phyloP scores from a whole-genome alignment of 495 filamentous ascomycete species.

The Penicillium atrosanguineum region DNA sequence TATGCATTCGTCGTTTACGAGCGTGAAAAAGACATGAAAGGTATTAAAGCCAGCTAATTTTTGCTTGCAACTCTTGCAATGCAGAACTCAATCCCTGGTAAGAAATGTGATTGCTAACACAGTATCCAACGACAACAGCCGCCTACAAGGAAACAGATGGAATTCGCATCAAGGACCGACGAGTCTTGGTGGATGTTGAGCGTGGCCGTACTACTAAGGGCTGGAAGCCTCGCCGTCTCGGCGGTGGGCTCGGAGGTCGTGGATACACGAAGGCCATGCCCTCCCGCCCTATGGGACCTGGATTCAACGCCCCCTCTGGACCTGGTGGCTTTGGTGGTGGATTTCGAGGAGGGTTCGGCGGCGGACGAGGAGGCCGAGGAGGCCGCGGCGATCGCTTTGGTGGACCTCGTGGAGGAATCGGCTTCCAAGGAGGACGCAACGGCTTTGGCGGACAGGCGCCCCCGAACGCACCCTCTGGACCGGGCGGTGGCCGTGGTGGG shows the following conservation, averaged over 20 bases:
- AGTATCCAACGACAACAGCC: slow-evolving; percentile 44
- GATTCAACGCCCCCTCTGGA: slow-evolving; percentile 60
- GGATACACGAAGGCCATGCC: slow-evolving; percentile 85
- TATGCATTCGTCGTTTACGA: slow-evolving; percentile 98
- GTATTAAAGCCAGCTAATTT: slow-evolving; percentile 52
- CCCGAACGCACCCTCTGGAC: slow-evolving; percentile 76
- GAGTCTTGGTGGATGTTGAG: slow-evolving; percentile 93
- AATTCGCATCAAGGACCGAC: slow-evolving; percentile 86
- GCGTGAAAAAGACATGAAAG: slow-evolving; percentile 98
- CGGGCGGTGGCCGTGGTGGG: slow-evolving; percentile 62
- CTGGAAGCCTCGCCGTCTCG: slow-evolving; percentile 90
- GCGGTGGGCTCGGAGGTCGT: slow-evolving; percentile 88
- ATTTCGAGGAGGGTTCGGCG: slow-evolving; percentile 59
- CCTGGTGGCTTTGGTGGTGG: slow-evolving; percentile 67
- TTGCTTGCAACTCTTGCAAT: background rate
- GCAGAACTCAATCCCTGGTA: slow-evolving; percentile 10
- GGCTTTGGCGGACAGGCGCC: slow-evolving; percentile 64
- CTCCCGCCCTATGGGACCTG: slow-evolving; percentile 63
- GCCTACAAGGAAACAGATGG: slow-evolving; percentile 88
- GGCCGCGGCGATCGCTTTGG: slow-evolving; percentile 64
- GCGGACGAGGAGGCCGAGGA: slow-evolving; percentile 48
- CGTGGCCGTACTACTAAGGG: slow-evolving; percentile 91
- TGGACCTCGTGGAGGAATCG: slow-evolving; percentile 57
- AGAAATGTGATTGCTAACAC: slow-evolving; percentile 34
- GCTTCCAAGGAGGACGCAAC: slow-evolving; percentile 58